These are phyloP conservation scores for Magnaporthales sp. DNA, from an alignment of 2,329 filamentous ascomycete species.

Conservation along the genomic window DNA sequence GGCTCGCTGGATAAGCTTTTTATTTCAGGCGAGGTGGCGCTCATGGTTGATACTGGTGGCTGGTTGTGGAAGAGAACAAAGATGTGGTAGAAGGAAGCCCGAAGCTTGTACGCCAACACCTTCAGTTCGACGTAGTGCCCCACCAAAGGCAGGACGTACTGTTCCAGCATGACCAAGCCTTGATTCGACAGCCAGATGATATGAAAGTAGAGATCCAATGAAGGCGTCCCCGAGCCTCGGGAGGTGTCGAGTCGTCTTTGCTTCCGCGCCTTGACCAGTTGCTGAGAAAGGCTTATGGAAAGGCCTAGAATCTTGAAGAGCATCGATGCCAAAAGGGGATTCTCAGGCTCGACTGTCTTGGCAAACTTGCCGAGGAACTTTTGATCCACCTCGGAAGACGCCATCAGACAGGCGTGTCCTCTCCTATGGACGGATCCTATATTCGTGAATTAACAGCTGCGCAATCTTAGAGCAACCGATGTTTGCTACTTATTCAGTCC, in stretches of 20 bases:
- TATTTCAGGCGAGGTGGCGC: slow-evolving; percentile 39
- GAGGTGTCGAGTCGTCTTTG: slow-evolving; percentile 67
- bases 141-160: slow-evolving; percentile 80
- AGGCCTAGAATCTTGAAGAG: slow-evolving; percentile 88
- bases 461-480: neutral
- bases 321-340: slow-evolving; percentile 69
- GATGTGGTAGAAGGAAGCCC: slow-evolving; percentile 92
- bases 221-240: slow-evolving; percentile 61
- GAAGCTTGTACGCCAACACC: slow-evolving; percentile 83
- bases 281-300: slow-evolving; percentile 77
- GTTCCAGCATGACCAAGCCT: slow-evolving; percentile 78
- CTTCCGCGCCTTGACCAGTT: slow-evolving; percentile 75
- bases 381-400: slow-evolving; percentile 93
- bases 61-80: slow-evolving; percentile 95
- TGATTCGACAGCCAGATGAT: slow-evolving; percentile 95
- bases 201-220: slow-evolving; percentile 73
- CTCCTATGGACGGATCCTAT: neutral
- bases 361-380: slow-evolving; percentile 92
- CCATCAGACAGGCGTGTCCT: slow-evolving; percentile 49
- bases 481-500: neutral
- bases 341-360: slow-evolving; percentile 66
- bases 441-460: neutral
- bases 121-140: slow-evolving; percentile 73
- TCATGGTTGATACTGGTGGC: slow-evolving; percentile 61
- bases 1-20: slow-evolving; percentile 20